Percentiles rank a stretch among this genome's conserved stretches.
Evolutionary conservation across 805 yeast genomes (phyloP).

Genomic region (Saturnispora hagleri): DNA sequence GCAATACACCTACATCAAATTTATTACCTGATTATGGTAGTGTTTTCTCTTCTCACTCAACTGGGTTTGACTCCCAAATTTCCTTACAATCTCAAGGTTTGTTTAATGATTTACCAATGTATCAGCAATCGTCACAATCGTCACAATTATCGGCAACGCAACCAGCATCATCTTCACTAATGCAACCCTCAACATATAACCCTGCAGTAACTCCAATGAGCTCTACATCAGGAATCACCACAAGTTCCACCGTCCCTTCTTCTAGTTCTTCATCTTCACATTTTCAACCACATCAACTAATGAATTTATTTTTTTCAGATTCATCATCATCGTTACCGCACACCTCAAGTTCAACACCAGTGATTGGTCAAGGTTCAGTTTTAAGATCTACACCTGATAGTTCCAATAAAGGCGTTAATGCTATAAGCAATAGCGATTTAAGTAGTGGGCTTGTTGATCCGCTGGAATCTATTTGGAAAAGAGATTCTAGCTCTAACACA

Average conservation of each 20-base stretch:
- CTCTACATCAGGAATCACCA: not conserved
- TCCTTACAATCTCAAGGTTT: not conserved
- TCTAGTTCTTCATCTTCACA: slow-evolving; percentile 4
- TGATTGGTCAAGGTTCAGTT: not conserved
- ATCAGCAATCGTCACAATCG: not conserved
- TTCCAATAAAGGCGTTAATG: not conserved
- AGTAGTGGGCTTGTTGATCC: slow-evolving; percentile 11
- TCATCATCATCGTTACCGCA: not conserved
- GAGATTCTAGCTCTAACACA: slow-evolving; percentile 2
- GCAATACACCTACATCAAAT: not conserved
- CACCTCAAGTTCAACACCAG: not conserved
- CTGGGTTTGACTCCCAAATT: not conserved
- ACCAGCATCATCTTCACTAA: not conserved
- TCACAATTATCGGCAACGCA: not conserved
- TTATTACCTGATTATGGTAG: not conserved
- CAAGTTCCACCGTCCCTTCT: not conserved
- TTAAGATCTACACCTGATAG: not conserved
- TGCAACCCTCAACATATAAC: not conserved
- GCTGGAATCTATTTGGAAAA: slow-evolving; percentile 14
- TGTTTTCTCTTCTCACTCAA: not conserved
- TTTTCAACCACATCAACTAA: slow-evolving; percentile 5
- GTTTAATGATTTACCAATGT: slow-evolving; percentile 1
- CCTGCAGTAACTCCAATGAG: not conserved
- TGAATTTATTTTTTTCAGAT: slow-evolving; percentile 2
- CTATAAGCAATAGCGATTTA: not conserved